These are phyloP conservation scores for Cystofilobasidium capitatum DNA, from an alignment of 768 basidiomycete genomes.

Conservation along the genomic window DNA sequence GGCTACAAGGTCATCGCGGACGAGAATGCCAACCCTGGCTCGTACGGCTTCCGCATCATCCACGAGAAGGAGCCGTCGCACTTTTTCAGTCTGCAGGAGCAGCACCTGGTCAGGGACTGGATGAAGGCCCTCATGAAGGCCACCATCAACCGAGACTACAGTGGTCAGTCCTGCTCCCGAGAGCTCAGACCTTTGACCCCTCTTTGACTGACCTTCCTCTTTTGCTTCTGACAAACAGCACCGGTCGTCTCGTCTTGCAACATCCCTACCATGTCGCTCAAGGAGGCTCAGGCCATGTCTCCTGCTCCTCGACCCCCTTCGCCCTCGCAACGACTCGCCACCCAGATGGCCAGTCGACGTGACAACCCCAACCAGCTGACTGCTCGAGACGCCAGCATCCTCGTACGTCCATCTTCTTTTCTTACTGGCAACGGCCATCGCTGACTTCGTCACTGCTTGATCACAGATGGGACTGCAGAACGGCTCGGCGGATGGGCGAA, in stretches of 20 bases:
- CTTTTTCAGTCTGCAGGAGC: constrained; percentile 85
- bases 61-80: constrained; percentile 81
- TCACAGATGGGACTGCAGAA: constrained; percentile 10
- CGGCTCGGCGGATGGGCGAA: neutral
- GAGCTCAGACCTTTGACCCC: neutral
- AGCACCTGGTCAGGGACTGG: constrained; percentile 79
- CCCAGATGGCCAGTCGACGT: constrained; percentile 72
- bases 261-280: constrained; percentile 87
- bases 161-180: constrained; percentile 49
- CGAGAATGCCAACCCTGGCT: constrained; percentile 80
- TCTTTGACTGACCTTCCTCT: neutral
- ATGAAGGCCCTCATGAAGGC: constrained; percentile 99
- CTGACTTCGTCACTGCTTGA: neutral
- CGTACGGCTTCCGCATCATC: constrained; percentile 88
- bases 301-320: constrained; percentile 92
- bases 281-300: constrained; percentile 92
- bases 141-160: constrained; percentile 87
- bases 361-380: constrained; percentile 71
- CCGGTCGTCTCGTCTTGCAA: constrained; percentile 94
- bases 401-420: constrained; percentile 45
- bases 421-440: neutral
- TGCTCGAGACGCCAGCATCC: constrained; percentile 61
- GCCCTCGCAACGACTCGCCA: constrained; percentile 73
- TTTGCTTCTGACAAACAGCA: constrained; percentile 44
- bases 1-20: constrained; percentile 92